A percentile compares a stretch with the other conserved stretches of the same genome.
Conservation (phyloP, 75 land plant species). For the Sequoia sempervirens region DNA sequence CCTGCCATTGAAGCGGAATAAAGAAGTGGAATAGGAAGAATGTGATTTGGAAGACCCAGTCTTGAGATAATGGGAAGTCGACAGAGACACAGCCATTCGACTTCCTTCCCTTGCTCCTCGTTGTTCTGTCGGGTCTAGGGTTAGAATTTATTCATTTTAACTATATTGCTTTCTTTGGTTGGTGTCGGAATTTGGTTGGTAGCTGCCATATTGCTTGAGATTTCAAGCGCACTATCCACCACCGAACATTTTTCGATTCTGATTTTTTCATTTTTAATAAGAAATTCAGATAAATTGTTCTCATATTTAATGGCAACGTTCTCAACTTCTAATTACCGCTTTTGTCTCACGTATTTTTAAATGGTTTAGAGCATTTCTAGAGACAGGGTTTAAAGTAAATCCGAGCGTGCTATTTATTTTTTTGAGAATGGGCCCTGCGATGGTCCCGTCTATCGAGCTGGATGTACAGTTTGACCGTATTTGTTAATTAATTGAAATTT, state of each 20-base stretch:
- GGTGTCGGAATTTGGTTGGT: neutral
- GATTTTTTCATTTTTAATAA: neutral
- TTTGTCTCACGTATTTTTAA: too few species aligned
- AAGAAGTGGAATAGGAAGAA: neutral
- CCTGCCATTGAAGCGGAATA: neutral
- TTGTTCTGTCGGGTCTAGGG: neutral
- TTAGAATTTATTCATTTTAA: neutral
- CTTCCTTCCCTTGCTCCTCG: neutral
- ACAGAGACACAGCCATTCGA: conserved; percentile 1
- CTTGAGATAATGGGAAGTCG: neutral
- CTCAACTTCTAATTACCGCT: too few species aligned
- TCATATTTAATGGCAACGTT: too few species aligned
- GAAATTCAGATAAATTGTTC: neutral
- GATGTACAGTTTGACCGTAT: too few species aligned
- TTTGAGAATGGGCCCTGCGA: too few species aligned
- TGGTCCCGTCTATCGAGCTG: too few species aligned
- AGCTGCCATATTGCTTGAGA: neutral
- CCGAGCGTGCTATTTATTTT: too few species aligned
- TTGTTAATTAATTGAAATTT: too few species aligned
- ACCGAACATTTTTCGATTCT: neutral
- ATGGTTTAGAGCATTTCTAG: too few species aligned
- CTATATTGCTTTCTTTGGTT: neutral
- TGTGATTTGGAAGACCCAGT: too few species aligned
- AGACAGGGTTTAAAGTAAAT: too few species aligned
- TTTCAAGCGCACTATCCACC: neutral